A percentile compares a stretch with the other conserved stretches of the same genome.
Evolutionary conservation across 2,329 filamentous ascomycete genomes (phyloP).

Genomic region (Dryadomyces quercus-mongolicae): DNA sequence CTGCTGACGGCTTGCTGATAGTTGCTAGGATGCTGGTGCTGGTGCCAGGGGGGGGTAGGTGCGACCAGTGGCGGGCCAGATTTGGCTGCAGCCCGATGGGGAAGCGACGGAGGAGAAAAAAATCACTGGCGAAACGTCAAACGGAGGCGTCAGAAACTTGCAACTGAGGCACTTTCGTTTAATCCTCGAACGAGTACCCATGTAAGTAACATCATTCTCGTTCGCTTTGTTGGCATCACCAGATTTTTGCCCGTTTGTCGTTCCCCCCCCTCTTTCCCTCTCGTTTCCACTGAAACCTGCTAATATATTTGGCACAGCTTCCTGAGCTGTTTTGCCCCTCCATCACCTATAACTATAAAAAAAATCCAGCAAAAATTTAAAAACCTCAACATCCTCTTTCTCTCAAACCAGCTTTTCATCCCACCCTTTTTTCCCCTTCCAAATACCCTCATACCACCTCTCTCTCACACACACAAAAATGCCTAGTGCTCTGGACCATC

Average conservation of each 20-base stretch:
- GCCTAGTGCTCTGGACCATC: constrained; percentile 69
- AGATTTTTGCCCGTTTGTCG: background rate
- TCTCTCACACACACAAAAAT: constrained; percentile 32
- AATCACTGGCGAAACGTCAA: background rate
- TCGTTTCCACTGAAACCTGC: background rate
- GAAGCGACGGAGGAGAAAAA: background rate
- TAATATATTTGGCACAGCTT: background rate
- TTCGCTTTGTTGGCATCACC: background rate
- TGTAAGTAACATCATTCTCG: background rate
- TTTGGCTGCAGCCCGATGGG: background rate
- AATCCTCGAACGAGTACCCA: background rate
- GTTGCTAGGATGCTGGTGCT: too few species aligned
- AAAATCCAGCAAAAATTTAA: background rate
- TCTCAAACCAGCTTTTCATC: too few species aligned
- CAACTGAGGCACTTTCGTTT: background rate
- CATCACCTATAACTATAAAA: background rate
- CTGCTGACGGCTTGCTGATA: background rate
- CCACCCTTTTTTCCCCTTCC: too few species aligned
- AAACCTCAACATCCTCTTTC: background rate
- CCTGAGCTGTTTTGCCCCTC: background rate
- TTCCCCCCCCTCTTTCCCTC: background rate
- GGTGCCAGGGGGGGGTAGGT: background rate
- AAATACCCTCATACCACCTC: background rate
- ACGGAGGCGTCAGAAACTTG: background rate
- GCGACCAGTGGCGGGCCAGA: too few species aligned